Evolutionary conservation across 176 grass and related monocot genomes (phyloP).

Genomic region (Eremochloa ophiuroides): DNA sequence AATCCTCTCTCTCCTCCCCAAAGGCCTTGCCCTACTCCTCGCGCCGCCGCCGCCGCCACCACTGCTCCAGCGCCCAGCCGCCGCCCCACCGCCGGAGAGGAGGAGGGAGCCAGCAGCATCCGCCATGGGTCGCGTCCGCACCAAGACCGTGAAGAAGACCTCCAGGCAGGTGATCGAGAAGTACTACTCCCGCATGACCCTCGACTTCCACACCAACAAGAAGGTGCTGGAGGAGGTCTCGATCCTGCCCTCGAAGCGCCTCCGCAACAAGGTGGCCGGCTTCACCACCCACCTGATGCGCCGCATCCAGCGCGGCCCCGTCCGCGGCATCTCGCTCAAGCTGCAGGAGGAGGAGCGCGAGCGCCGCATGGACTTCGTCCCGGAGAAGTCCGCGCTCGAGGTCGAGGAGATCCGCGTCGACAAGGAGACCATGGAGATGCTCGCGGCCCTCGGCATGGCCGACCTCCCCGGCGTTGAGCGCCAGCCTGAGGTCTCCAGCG

Average conservation of each 20-base stretch:
- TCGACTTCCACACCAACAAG: slow-evolving; percentile 94
- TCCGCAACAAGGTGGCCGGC: slow-evolving; percentile 90
- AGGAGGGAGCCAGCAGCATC: neutral
- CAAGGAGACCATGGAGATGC: slow-evolving; percentile 93
- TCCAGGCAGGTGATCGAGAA: slow-evolving; percentile 87
- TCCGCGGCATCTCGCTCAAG: slow-evolving; percentile 86
- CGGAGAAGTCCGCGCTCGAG: slow-evolving; percentile 81
- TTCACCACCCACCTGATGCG: slow-evolving; percentile 89
- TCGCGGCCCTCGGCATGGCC: slow-evolving; percentile 71
- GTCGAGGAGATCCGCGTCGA: slow-evolving; percentile 75
- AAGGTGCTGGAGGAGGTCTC: slow-evolving; percentile 86
- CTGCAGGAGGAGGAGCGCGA: slow-evolving; percentile 96
- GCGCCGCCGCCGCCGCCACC: slow-evolving; percentile 10
- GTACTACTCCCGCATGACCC: slow-evolving; percentile 82
- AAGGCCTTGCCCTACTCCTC: slow-evolving; percentile 11
- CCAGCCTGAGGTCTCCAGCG: slow-evolving; percentile 33
- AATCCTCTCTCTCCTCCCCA: neutral
- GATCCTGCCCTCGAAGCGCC: slow-evolving; percentile 81
- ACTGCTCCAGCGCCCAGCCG: neutral
- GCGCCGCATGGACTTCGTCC: slow-evolving; percentile 93
- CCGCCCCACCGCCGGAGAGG: slow-evolving; percentile 28
- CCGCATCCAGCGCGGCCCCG: slow-evolving; percentile 85
- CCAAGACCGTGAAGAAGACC: slow-evolving; percentile 95
- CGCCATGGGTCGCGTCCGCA: slow-evolving; percentile 81
- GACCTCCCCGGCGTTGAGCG: slow-evolving; percentile 78